phyloP scores from a whole-genome alignment of 163 green algal genomes.

The Chlamydomonas reinhardtii region DNA sequence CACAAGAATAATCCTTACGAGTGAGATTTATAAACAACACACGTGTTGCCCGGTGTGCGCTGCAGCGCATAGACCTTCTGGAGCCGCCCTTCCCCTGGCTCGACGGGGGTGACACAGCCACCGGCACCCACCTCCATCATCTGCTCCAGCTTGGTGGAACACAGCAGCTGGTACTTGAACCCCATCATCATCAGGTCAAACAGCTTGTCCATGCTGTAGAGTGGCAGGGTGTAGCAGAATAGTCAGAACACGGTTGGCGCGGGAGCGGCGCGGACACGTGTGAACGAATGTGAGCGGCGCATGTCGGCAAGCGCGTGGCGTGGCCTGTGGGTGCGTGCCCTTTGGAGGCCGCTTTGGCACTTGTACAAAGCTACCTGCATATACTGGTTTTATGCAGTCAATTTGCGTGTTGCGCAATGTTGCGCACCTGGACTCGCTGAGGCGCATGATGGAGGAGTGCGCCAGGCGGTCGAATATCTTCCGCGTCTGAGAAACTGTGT shows the following conservation, averaged over 20 bases:
- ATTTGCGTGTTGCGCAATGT: too few relatives aligned
- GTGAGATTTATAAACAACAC: too few relatives aligned
- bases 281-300: not conserved
- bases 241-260: too few relatives aligned
- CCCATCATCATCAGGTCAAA: conserved; percentile 90
- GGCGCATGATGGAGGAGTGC: conserved; percentile 85
- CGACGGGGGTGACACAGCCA: too few relatives aligned
- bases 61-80: not conserved
- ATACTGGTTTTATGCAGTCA: too few relatives aligned
- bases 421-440: conserved; percentile 74
- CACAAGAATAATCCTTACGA: too few relatives aligned
- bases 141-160: conserved; percentile 53
- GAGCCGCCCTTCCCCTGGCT: too few relatives aligned
- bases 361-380: too few relatives aligned
- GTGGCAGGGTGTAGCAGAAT: not conserved
- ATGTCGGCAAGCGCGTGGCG: too few relatives aligned
- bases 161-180: conserved; percentile 83
- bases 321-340: too few relatives aligned
- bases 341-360: too few relatives aligned
- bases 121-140: conserved; percentile 58
- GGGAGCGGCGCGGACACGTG: not conserved
- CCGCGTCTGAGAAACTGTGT: conserved; percentile 62
- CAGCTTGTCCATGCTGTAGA: conserved; percentile 83
- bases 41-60: too few relatives aligned
- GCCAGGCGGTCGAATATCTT: conserved; percentile 81